Conservation (phyloP, 2,329 filamentous ascomycete genomes). For the Paecilomyces fulvus region DNA sequence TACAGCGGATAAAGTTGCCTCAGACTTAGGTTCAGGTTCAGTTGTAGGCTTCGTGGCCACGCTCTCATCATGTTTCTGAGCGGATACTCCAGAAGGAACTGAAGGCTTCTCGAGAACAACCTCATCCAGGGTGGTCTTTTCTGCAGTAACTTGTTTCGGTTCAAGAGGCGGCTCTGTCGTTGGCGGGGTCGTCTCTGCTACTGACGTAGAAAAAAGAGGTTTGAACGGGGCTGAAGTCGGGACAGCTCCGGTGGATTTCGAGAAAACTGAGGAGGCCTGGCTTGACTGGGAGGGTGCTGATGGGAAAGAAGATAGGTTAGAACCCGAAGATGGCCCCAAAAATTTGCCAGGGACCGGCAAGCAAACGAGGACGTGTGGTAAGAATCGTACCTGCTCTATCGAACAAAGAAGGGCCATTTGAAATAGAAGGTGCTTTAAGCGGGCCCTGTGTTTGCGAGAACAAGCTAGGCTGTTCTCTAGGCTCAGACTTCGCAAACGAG, state of each 20-base stretch:
- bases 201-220: neutral
- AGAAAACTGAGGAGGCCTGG: neutral
- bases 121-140: neutral
- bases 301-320: neutral
- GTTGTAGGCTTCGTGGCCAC: neutral
- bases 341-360: neutral
- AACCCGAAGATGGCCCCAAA: neutral
- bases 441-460: neutral
- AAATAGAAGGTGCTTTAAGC: neutral
- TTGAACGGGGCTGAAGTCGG: neutral
- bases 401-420: neutral
- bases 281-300: neutral
- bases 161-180: neutral
- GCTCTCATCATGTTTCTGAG: neutral
- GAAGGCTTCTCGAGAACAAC: neutral
- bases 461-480: neutral
- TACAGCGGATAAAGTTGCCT: neutral
- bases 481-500: neutral
- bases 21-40: neutral
- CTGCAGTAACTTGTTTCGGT: neutral
- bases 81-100: neutral
- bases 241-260: neutral
- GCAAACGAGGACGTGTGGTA: neutral
- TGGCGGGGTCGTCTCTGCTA: neutral
- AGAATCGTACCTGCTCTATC: neutral